These are phyloP conservation scores for Colletotrichum shisoi DNA, from an alignment of 2,329 filamentous ascomycete genomes.

Conservation along the genomic window DNA sequence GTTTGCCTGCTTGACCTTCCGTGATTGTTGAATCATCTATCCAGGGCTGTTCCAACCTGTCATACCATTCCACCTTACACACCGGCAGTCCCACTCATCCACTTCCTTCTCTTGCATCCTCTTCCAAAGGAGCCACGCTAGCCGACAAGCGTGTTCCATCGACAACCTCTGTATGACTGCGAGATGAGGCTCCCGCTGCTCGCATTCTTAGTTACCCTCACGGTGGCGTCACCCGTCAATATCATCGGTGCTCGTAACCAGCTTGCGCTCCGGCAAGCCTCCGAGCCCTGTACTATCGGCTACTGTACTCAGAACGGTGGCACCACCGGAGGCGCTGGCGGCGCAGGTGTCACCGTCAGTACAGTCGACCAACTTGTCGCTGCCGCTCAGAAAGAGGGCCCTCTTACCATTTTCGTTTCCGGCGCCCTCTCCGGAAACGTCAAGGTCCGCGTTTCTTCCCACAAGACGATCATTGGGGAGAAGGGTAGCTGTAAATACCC, in stretches of 20 bases:
- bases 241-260: conserved; percentile 32
- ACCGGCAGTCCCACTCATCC: conserved; percentile 24
- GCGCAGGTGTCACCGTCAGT: conserved; percentile 45
- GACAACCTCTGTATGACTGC: conserved; percentile 31
- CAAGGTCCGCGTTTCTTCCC: conserved; percentile 47
- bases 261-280: conserved; percentile 36
- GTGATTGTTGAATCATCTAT: background rate
- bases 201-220: conserved; percentile 33
- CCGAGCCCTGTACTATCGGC: conserved; percentile 43
- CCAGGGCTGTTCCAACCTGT: conserved; percentile 3
- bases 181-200: conserved; percentile 37
- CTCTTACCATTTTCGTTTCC: conserved; percentile 46
- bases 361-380: conserved; percentile 43
- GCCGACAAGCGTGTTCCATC: background rate
- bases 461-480: conserved; percentile 54
- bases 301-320: conserved; percentile 48
- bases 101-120: background rate
- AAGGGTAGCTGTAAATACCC: conserved; percentile 39
- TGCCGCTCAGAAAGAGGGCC: conserved; percentile 43
- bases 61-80: conserved; percentile 1
- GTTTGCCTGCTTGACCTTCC: background rate
- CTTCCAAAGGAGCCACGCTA: background rate
- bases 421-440: conserved; percentile 44
- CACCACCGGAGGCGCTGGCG: conserved; percentile 46
- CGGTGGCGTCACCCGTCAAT: conserved; percentile 32